A percentile compares a stretch with the other conserved stretches of the same genome.
Conservation (phyloP, 257 asterid species). For the Nicotiana sylvestris region DNA sequence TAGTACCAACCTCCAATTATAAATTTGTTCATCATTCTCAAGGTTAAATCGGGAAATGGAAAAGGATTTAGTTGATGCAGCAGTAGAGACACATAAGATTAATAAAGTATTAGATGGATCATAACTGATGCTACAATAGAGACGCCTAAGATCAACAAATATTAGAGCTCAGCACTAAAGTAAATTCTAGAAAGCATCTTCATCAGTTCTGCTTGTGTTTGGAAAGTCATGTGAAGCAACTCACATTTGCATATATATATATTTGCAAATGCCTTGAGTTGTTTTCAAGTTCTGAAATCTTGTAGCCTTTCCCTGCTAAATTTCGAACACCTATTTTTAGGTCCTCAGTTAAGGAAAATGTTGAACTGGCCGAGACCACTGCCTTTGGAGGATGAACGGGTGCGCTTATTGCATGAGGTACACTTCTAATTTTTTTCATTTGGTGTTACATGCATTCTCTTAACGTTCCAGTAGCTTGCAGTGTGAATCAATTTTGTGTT, state of each 20-base stretch:
- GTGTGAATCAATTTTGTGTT: not conserved
- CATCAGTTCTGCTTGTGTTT: not conserved
- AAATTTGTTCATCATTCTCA: not conserved
- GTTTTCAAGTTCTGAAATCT: not conserved
- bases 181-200: not conserved
- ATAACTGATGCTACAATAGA: not conserved
- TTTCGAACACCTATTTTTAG: slow-evolving; percentile 37
- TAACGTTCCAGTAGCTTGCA: not conserved
- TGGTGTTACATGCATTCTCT: not conserved
- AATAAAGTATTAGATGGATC: not conserved
- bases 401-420: slow-evolving; percentile 94
- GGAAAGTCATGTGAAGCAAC: not conserved
- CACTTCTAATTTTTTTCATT: not conserved
- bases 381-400: slow-evolving; percentile 94
- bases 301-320: not conserved
- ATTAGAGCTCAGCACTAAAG: not conserved
- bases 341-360: slow-evolving; percentile 80
- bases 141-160: not conserved
- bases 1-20: not conserved
- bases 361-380: slow-evolving; percentile 87
- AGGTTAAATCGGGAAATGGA: not conserved
- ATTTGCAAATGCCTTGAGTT: not conserved
- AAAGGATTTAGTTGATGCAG: not conserved
- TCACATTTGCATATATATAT: not conserved
- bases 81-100: not conserved